Evolutionary conservation across 352 stramenopile species (phyloP).

Genomic region (Thalassiosira oceanica): DNA sequence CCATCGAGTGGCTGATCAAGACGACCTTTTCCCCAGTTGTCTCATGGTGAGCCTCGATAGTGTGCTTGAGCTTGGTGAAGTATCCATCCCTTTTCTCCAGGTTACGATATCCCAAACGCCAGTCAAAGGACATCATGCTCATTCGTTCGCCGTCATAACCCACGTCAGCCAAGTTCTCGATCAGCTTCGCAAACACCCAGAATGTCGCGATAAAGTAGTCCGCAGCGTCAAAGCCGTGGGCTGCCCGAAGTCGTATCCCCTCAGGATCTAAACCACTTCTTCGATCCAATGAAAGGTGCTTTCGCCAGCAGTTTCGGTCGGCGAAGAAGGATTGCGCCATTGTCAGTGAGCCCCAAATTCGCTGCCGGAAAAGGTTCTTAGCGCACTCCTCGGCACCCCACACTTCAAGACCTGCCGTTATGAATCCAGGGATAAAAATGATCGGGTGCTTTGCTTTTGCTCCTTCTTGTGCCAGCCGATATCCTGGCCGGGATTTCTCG

Average conservation of each 20-base stretch:
- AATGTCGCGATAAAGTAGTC: constrained; percentile 93
- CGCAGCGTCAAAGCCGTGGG: constrained; percentile 87
- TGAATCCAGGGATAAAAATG: constrained; percentile 91
- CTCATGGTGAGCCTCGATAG: constrained; percentile 87
- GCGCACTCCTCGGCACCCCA: constrained; percentile 89
- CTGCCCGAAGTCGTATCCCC: constrained; percentile 74
- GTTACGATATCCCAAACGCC: constrained; percentile 45
- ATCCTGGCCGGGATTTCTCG: constrained; percentile 23
- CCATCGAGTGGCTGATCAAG: constrained; percentile 91
- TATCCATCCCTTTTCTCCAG: constrained; percentile 76
- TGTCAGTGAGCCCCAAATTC: constrained; percentile 88
- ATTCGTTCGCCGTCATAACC: constrained; percentile 91
- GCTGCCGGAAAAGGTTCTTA: constrained; percentile 85
- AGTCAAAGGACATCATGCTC: constrained; percentile 79
- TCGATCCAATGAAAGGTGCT: constrained; percentile 90
- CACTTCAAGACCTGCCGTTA: constrained; percentile 89
- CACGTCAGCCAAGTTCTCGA: constrained; percentile 82
- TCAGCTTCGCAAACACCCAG: constrained; percentile 91
- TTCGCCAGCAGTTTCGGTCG: constrained; percentile 86
- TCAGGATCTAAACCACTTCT: constrained; percentile 87
- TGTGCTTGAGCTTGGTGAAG: constrained; percentile 90
- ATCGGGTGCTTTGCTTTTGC: constrained; percentile 76
- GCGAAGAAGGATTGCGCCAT: constrained; percentile 81
- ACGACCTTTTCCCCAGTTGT: constrained; percentile 86
- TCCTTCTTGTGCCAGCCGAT: constrained; percentile 36